These are phyloP conservation scores for Barnettozyma wickerhamii DNA, from an alignment of 805 yeast genomes.

Conservation along the genomic window DNA sequence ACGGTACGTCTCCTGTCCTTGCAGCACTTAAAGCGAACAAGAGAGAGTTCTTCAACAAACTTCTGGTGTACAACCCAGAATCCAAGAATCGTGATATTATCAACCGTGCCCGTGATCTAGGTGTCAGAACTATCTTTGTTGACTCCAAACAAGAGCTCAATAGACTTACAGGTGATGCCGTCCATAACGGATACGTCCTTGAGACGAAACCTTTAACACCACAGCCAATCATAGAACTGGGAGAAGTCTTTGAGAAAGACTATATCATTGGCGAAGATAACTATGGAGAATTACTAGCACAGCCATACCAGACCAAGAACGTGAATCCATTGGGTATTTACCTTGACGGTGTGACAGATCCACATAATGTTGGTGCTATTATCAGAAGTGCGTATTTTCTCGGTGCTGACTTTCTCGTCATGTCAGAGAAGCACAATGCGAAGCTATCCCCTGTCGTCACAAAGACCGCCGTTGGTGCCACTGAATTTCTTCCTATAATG, in stretches of 20 bases:
- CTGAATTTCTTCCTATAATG: conserved; percentile 66
- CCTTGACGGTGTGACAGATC: conserved; percentile 78
- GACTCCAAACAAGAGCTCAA: conserved; percentile 47
- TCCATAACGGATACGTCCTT: conserved; percentile 76
- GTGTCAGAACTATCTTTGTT: conserved; percentile 14
- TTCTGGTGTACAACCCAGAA: conserved; percentile 43
- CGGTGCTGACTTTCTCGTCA: conserved; percentile 75
- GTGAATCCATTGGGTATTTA: conserved; percentile 64
- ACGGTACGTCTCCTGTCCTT: conserved; percentile 69
- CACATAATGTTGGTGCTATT: conserved; percentile 84
- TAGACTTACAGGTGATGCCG: conserved; percentile 56
- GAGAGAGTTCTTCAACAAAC: conserved; percentile 47
- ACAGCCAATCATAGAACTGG: conserved; percentile 27
- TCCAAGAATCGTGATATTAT: conserved; percentile 39
- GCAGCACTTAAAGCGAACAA: conserved; percentile 60
- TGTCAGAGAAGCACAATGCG: conserved; percentile 69
- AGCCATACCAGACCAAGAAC: conserved; percentile 19
- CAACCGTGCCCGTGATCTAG: conserved; percentile 38
- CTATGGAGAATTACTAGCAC: conserved; percentile 24
- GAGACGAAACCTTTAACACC: conserved; percentile 54
- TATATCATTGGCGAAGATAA: conserved; percentile 22
- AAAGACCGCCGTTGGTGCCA: conserved; percentile 81
- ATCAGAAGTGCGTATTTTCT: conserved; percentile 74
- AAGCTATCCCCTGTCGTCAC: conserved; percentile 72
- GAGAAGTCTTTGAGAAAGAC: conserved; percentile 13